Evolutionary conservation across 768 basidiomycete genomes (phyloP).

Genomic region (Xerocomellus dryophilus): DNA sequence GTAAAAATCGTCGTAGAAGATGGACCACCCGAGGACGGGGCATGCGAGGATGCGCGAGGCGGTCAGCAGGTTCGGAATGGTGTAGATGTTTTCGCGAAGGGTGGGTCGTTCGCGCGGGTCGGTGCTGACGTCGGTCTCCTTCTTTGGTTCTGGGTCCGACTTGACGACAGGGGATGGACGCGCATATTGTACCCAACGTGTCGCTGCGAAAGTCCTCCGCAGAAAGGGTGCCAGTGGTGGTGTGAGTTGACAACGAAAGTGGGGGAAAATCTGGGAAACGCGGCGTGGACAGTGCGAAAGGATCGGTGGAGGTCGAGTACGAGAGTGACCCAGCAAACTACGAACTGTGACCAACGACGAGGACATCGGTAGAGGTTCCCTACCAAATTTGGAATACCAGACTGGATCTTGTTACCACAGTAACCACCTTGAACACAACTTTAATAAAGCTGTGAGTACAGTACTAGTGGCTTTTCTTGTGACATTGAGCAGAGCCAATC

Average conservation of each 20-base stretch:
- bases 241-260: background rate
- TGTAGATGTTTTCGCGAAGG: constrained; percentile 88
- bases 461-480: too few species aligned
- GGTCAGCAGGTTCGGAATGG: constrained; percentile 88
- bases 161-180: constrained; percentile 9
- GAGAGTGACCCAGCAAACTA: constrained; percentile 6
- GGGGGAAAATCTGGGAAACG: background rate
- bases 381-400: constrained; percentile 9
- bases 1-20: constrained; percentile 75
- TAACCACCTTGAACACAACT: too few species aligned
- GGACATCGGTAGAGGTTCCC: constrained; percentile 6
- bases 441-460: too few species aligned
- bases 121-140: constrained; percentile 1
- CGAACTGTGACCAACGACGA: constrained; percentile 1
- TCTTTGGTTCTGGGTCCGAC: constrained; percentile 3
- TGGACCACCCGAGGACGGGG: constrained; percentile 88
- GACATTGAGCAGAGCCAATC: background rate
- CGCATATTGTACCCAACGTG: constrained; percentile 8
- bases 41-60: constrained; percentile 84
- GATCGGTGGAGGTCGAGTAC: background rate
- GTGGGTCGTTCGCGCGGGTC: constrained; percentile 27
- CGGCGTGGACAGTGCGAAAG: background rate
- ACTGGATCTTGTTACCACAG: too few species aligned
- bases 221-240: background rate
- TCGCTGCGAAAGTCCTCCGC: constrained; percentile 15